Evolutionary conservation across 768 basidiomycete species (phyloP), one percentile per base, ranked within the genome.

Genomic region (Suillus subalutaceus): DNA sequence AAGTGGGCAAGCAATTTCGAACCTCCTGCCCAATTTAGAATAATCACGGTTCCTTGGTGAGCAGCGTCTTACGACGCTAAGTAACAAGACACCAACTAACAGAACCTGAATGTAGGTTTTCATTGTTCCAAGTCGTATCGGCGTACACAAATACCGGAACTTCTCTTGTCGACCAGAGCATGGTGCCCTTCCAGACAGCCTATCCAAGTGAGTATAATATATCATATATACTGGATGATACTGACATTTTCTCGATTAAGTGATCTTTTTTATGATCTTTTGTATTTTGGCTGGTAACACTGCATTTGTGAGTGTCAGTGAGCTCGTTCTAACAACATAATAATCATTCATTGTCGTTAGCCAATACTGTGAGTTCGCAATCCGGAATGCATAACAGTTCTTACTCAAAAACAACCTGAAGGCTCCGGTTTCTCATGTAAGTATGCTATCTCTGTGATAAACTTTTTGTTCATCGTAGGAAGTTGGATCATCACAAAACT

Each of bases 261-360:
- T 94, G 90, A 87, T 94, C 64, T 58, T 93, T 37, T 74, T 88
- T 62, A 80, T 95, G 83, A 81, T 88, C 0, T 78, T 95, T 56
- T 79, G 93, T 32, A 91, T 98, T 68, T 77, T 98, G 57, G 95
- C 94, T 59, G 97, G 97, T 12, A 98, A 99, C 74, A 97, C 96
- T 53, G 90, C 87, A 30, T 97, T 94, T 72, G 96, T 97, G 72
- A 84, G 94, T 90, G 6, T 5, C 16, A 56, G 6, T n/a, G 20
- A 46, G 57, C 38, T 56, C 56, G 43, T 52, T 50, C 59, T 53
- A 4, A 38, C 23, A 10, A 26, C 41, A 4, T 52, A 26, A 41
- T 16, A 66, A 58, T 15, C 2, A 26, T 38, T 65, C 50, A n/a
- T 62, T 23, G 56, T 65, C 65, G 30, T 69, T 63, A 95, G 93